Evolutionary conservation across 768 basidiomycete genomes (phyloP), one percentile per base, ranked within the genome.

Genomic region (Boletus sensibilis): DNA sequence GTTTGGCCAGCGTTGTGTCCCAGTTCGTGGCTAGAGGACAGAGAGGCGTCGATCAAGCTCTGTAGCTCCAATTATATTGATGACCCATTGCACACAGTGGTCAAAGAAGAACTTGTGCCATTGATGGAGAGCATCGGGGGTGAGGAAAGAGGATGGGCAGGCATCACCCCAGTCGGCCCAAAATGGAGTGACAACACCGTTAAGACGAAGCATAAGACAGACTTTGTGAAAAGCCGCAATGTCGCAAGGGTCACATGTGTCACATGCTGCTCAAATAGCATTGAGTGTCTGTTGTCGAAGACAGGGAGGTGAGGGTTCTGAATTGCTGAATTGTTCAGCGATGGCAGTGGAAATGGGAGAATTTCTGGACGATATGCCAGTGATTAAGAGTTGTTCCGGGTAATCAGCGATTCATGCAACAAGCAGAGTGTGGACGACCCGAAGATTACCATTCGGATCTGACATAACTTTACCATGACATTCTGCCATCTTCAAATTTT

Each of bases 81-180:
- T 20, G 1, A 34, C 38, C 43, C 55, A 56, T 0, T 2, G 2
- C 6, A 42, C 4, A 4, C 10, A 56, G 29, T 72, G 70, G 41
- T 72, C 61, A 6, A 37, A 69, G 31, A 52, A 70, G 11, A 60
- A 49, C 10, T 67, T 72, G 20, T 67, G 64, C 56, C 67, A 65
- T 21, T 65, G 59, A 38, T 73, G 72, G 4, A 72, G 62, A 2
- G 53, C 41, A 39, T 73, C 69, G 0, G 69, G 68, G 0, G 56
- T 65, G 5, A 72, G 57, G 46, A 70, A 68, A 1, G 14, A 2
- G 2, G 63, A 59, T 0, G 63, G 67, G 3, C 65, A 56, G 1
- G 64, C 54, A 8, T 60, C 12, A 0, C 55, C 41, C 69, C 68
- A 72, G 43, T 71, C 59, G 0, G 48, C 29, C 74, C 74, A 78